These are phyloP conservation scores for Blastocystis sp. DNA, from an alignment of 352 stramenopile species.

Conservation along the genomic window DNA sequence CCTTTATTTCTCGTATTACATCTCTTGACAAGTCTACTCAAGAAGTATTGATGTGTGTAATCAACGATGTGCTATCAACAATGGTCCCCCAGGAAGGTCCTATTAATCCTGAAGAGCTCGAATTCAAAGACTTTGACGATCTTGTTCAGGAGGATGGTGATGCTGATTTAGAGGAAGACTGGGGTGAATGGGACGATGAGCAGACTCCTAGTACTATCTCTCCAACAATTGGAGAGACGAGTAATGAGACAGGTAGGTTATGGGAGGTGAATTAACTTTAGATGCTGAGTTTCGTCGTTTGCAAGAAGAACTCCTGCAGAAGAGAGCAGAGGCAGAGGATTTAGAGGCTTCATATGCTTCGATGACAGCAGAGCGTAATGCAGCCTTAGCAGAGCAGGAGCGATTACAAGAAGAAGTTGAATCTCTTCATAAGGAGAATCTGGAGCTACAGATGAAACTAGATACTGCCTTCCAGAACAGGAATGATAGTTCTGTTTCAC, in stretches of 20 bases:
- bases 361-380: not conserved
- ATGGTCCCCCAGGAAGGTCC: not conserved
- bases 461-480: not conserved
- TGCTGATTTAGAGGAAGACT: not conserved
- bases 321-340: not conserved
- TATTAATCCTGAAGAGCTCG: not conserved
- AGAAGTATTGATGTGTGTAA: constrained; percentile 33
- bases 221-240: not conserved
- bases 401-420: not conserved
- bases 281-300: constrained; percentile 13
- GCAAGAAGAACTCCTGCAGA: not conserved
- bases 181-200: constrained; percentile 45
- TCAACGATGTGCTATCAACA: constrained; percentile 34
- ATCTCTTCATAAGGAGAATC: not conserved
- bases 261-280: not conserved
- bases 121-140: constrained; percentile 13
- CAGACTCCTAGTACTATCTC: not conserved
- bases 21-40: constrained; percentile 26
- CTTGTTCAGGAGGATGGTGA: constrained; percentile 2
- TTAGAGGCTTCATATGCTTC: not conserved
- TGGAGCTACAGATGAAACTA: not conserved
- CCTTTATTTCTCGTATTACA: not conserved
- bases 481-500: not conserved
- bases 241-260: not conserved
- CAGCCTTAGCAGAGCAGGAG: not conserved